A percentile compares a stretch with the other conserved stretches of the same genome.
Evolutionary conservation across 2,329 filamentous ascomycete genomes (phyloP).

Genomic region (Aphanoascus verrucosus): DNA sequence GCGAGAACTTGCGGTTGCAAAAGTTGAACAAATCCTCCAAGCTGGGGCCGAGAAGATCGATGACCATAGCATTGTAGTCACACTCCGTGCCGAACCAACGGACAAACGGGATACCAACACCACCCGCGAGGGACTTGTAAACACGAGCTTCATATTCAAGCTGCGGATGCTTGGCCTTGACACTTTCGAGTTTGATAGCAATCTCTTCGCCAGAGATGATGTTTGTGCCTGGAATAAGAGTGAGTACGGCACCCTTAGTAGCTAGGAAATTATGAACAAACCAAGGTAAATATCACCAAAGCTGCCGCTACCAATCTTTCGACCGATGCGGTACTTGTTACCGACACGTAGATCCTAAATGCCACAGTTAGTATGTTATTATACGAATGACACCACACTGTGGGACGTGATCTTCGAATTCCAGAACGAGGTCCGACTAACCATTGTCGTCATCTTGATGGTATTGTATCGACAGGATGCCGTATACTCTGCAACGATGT

Average conservation of each 20-base stretch:
- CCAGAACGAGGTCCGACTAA: slow-evolving; percentile 28
- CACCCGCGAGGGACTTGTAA: slow-evolving; percentile 74
- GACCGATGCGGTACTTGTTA: slow-evolving; percentile 98
- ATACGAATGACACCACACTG: not conserved
- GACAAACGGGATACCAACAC: slow-evolving; percentile 96
- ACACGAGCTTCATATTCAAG: slow-evolving; percentile 97
- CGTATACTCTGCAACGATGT: not conserved
- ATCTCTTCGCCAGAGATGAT: slow-evolving; percentile 99
- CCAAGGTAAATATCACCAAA: slow-evolving; percentile 97
- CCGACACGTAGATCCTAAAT: slow-evolving; percentile 95
- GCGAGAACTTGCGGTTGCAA: slow-evolving; percentile 98
- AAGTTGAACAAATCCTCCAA: slow-evolving; percentile 99
- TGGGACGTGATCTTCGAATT: not conserved
- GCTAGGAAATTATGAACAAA: slow-evolving; percentile 31
- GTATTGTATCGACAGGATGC: not conserved
- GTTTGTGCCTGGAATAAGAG: slow-evolving; percentile 61
- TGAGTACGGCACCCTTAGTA: slow-evolving; percentile 13
- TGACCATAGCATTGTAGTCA: slow-evolving; percentile 99
- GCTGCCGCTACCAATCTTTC: slow-evolving; percentile 94
- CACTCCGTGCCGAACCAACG: slow-evolving; percentile 99
- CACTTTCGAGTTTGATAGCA: slow-evolving; percentile 97
- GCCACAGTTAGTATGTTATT: not conserved
- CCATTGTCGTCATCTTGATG: slow-evolving; percentile 53
- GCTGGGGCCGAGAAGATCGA: slow-evolving; percentile 89
- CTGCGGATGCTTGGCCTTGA: slow-evolving; percentile 99